A percentile compares a stretch with the other conserved stretches of the same genome.
Evolutionary conservation across 495 filamentous ascomycete genomes (phyloP).

Genomic region (Hypoxylon rickii): DNA sequence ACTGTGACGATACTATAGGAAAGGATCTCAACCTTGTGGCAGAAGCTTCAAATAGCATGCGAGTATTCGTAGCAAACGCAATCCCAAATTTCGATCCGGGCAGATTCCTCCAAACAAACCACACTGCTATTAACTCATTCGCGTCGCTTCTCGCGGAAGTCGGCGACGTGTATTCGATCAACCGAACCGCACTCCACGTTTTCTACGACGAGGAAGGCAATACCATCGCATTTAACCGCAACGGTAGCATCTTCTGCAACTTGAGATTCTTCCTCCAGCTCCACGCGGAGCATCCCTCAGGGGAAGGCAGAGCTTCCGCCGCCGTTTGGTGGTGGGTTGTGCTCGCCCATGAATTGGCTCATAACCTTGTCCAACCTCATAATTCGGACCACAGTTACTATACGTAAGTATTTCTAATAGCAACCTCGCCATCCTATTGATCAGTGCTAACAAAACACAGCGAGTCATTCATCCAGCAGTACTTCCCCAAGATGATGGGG

Average conservation of each 20-base stretch:
- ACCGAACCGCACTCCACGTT: constrained; percentile 69
- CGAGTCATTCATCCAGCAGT: constrained; percentile 56
- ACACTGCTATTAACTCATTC: constrained; percentile 68
- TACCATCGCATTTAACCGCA: constrained; percentile 91
- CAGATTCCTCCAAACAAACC: constrained; percentile 67
- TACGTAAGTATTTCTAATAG: constrained; percentile 59
- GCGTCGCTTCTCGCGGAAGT: constrained; percentile 70
- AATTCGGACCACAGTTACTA: constrained; percentile 85
- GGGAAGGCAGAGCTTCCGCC: constrained; percentile 63
- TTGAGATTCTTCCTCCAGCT: constrained; percentile 82
- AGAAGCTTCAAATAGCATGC: constrained; percentile 69
- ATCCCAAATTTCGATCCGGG: constrained; percentile 50
- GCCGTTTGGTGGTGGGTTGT: constrained; percentile 90
- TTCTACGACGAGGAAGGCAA: constrained; percentile 80
- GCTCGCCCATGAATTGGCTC: constrained; percentile 89
- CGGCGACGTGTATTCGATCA: constrained; percentile 69
- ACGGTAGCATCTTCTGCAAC: constrained; percentile 91
- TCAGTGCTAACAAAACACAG: constrained; percentile 34
- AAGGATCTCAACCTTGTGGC: constrained; percentile 79
- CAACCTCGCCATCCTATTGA: background rate
- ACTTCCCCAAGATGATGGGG: constrained; percentile 53
- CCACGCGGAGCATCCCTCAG: constrained; percentile 57
- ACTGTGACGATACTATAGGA: constrained; percentile 83
- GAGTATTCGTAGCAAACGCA: constrained; percentile 68
- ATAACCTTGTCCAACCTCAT: constrained; percentile 84